Percentiles rank a stretch among this genome's conserved stretches.
Evolutionary conservation across 1,284 basidiomycete species (phyloP).

Genomic region (Microbotryum intermedium): DNA sequence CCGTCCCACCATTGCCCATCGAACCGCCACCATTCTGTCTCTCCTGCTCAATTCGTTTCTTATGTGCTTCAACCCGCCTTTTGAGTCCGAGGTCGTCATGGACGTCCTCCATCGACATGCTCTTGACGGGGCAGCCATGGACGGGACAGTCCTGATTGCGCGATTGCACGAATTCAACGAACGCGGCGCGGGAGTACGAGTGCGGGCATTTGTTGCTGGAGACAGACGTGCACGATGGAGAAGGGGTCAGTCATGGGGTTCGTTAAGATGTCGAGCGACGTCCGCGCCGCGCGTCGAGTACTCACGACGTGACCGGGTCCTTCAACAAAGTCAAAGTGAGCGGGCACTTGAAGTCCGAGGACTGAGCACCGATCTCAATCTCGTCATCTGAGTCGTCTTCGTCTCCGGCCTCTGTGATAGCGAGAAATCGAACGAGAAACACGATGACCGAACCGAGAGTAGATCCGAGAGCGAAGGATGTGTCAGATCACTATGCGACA

Average conservation of each 20-base stretch:
- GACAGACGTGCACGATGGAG: too few species aligned
- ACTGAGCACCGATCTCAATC: constrained; percentile 20
- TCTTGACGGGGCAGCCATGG: constrained; percentile 9
- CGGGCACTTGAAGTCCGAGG: constrained; percentile 22
- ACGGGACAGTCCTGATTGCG: constrained; percentile 9
- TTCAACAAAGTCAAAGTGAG: constrained; percentile 14
- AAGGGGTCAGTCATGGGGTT: not conserved
- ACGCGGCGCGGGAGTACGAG: constrained; percentile 17
- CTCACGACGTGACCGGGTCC: constrained; percentile 24
- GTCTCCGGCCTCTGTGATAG: constrained; percentile 13
- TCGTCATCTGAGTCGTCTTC: constrained; percentile 27
- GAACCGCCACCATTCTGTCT: not conserved
- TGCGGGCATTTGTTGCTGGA: constrained; percentile 20
- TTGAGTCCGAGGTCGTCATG: constrained; percentile 3
- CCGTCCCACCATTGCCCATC: not conserved
- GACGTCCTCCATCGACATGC: constrained; percentile 2
- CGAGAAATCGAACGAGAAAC: not conserved
- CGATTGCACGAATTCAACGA: constrained; percentile 12
- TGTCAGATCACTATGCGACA: not conserved
- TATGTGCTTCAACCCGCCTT: constrained; percentile 12
- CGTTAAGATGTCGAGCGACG: not conserved
- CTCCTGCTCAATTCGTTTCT: constrained; percentile 5
- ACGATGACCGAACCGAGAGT: not conserved
- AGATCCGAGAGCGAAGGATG: not conserved
- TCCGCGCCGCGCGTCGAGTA: not conserved